Evolutionary conservation across 441 rosid species (phyloP).

Genomic region (Brassica hybrid): DNA sequence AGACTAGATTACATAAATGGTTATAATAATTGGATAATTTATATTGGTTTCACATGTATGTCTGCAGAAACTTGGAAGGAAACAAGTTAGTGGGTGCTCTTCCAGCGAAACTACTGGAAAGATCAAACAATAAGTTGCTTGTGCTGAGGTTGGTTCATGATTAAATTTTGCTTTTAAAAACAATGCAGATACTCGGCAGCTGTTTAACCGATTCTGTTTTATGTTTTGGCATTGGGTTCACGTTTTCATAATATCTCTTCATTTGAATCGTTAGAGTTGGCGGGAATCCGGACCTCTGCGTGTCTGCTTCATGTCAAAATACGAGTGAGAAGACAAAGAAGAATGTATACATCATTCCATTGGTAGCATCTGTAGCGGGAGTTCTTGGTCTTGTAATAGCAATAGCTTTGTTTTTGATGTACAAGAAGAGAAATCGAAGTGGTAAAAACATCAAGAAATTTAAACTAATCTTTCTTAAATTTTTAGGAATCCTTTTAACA

Average conservation of each 20-base stretch:
- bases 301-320: conserved; percentile 43
- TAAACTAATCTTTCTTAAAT: too few species aligned
- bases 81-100: conserved; percentile 53
- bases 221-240: conserved; percentile 15
- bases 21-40: neutral
- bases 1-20: too few species aligned
- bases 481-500: neutral
- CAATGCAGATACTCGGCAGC: neutral
- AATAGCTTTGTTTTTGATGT: conserved; percentile 22
- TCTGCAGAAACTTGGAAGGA: conserved; percentile 53
- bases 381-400: conserved; percentile 33
- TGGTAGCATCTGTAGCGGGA: conserved; percentile 46
- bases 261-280: conserved; percentile 30
- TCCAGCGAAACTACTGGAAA: conserved; percentile 50
- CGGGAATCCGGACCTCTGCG: conserved; percentile 50
- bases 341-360: conserved; percentile 36
- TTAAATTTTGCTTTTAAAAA: neutral
- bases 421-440: conserved; percentile 39
- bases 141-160: conserved; percentile 38
- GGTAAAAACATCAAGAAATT: conserved; percentile 30
- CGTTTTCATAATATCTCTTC: conserved; percentile 17
- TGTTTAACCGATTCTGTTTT: neutral
- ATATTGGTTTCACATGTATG: too few species aligned
- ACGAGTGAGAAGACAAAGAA: conserved; percentile 4
- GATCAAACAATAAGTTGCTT: conserved; percentile 30